Evolutionary conservation across 2,329 filamentous ascomycete genomes (phyloP), one percentile per base, ranked within the genome.

Genomic region (Colletotrichum liriopes): DNA sequence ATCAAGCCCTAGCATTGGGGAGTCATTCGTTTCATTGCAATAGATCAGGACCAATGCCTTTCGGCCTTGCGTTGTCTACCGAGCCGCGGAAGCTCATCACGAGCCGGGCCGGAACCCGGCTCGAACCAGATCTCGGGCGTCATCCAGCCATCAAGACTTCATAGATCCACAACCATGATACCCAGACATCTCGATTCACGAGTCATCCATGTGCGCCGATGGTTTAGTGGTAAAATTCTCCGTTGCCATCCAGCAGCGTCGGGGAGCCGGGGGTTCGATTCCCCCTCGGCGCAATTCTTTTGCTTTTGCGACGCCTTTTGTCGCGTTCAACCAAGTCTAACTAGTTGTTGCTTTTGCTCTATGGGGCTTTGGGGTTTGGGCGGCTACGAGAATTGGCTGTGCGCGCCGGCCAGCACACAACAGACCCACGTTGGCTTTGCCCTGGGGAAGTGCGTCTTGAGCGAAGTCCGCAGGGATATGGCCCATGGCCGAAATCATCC

Each of bases 141-240:
- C 11, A 6, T 14, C 14, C 26, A 23, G 2, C 0, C 32, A 9
- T 0, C 14, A 6, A 29, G 1, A 1, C 41, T 62, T 37, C 1
- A 37, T 55, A 18, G 11, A 9, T 2, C 4, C 14, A 47, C 14
- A 29, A 0, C 16, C 11, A 1, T 8, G 14, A 0, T 0, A 0
- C 0, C 0, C 0, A 0, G 0, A 2, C 49, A 67, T 56, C 63
- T 23, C 32, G 51, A 5, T 43, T 23, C 41, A 71, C 32, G 64
- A 58, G 55, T 43, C 16, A 54, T 41, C 20, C 5, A 12, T 0
- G 9, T 8, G 68, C 68, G 68, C 65, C 68, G 64, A 71, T 71
- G 68, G 68, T 71, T 71, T 71, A 71, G 68, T 67, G 68, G 67
- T 71, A 71, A 71, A 71, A 71, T 71, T 71, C 67, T 71, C 67